Evolutionary conservation across 2,329 filamentous ascomycete genomes (phyloP), one percentile per base, ranked within the genome.

Genomic region (Emmonsiellopsis sp.): DNA sequence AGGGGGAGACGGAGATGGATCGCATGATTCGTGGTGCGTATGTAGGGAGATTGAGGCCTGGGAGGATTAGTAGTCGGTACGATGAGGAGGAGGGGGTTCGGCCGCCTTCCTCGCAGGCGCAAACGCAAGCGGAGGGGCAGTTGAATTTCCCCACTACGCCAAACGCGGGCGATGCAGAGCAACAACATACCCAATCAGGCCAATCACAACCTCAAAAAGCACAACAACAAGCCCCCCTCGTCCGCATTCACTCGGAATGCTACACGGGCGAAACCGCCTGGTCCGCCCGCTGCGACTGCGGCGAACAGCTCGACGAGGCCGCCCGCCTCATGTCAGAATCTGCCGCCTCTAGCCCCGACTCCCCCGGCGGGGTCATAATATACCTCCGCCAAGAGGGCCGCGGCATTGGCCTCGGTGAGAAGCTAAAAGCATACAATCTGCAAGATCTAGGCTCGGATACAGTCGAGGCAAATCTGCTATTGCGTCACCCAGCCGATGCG

Each of bases 201-300:
- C 56, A 6, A 44, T 54, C n/a, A 55, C 57, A 48, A 58, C 61
- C n/a, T 54, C 51, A 53, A 55, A n/a, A 42, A 14, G 1, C 13
- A 40, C 34, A 49, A 32, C 52, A 59, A 17, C 62, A 69, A 54
- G 66, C 86, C 1, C 88, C 93, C 0, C 76, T 98, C 40, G 92
- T 98, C 46, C 82, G 93, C 54, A 98, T 98, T 65, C 93, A 98
- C 70, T 95, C 88, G 2, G 93, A 98, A 71, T 98, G 93, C 73
- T 98, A 98, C 71, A 98, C 93, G 0, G 93, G 93, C 55, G 93
- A 98, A 76, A 98, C 93, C 0, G 93, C 94, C 1, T 97, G 93
- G 93, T 96, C 91, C 6, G 92, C 93, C 37, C 84, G 93, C 32
- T 98, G 93, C 73, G 93, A 98, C 72, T 98, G 93, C 68, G 93